Base-by-base conservation (phyloP, 2,329 filamentous ascomycete species). In the Trichoderma koningiopsis region DNA sequence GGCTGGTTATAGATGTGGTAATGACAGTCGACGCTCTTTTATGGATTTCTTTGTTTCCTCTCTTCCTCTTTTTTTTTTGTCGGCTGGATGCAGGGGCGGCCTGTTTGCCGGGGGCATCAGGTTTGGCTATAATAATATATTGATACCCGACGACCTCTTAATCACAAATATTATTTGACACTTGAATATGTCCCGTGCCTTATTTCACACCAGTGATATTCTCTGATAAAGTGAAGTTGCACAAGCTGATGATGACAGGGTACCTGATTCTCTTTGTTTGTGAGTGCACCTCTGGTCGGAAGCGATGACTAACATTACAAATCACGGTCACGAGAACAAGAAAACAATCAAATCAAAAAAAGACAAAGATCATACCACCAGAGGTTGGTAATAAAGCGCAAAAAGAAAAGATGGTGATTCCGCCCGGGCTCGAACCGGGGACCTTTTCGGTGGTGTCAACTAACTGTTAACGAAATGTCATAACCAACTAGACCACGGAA, bases 401-500 rank as follows among this genome's bases (percentile, higher is more conserved):
- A 66, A 66, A 66, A 66, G n/a, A 35, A 58, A 65, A 58, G 31
- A 47, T 64, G 37, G 60, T 69, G 68, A 66, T 69, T 66, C 68
- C 68, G 68, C 68, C 68, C 68, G 68, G 68, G 68, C 61, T 69
- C 68, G 68, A 69, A 69, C 68, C 68, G 68, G 68, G 68, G 68
- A 69, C 68, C 68, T 69, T 69, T 66, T 69, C 68, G 68, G 68
- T 68, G 66, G 66, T 49, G 66, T 68, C 58, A 68, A 68, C 59
- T 16, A 47, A 62, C 66, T 69, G 68, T 69, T 65, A 69, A 66
- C 68, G 68, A 69, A 66, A 69, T 69, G 68, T 66, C 68, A 69
- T 69, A 66, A 68, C 68, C 68, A 69, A 69, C 68, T 69, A 69
- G 68, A 69, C 68, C 62, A 69, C 68, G 68, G 62, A 66, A 69